Percentiles rank a stretch among this genome's conserved stretches.
phyloP scores from a whole-genome alignment of 768 basidiomycete genomes.

The Pleurotus eryngii region DNA sequence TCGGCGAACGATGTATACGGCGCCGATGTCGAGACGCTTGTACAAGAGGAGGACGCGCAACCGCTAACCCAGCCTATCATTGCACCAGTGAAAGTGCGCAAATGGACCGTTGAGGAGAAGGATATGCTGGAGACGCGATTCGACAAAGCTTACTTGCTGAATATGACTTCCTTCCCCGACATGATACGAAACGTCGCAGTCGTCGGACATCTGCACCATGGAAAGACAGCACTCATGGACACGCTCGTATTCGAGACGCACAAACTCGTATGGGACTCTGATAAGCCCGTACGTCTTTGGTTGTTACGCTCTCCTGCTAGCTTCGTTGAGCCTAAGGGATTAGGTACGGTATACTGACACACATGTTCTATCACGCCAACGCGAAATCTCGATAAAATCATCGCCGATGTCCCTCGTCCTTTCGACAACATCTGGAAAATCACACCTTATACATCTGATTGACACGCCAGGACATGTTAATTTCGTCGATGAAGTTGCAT shows the following conservation, averaged over 20 bases:
- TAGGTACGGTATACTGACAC: slow-evolving; percentile 96
- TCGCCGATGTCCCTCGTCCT: slow-evolving; percentile 94
- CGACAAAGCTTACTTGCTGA: slow-evolving; percentile 95
- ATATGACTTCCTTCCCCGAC: slow-evolving; percentile 86
- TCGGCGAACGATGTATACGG: slow-evolving; percentile 92
- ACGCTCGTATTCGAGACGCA: slow-evolving; percentile 98
- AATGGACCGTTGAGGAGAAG: slow-evolving; percentile 94
- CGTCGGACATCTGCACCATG: slow-evolving; percentile 96
- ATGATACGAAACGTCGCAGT: slow-evolving; percentile 96
- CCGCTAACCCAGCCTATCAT: slow-evolving; percentile 93
- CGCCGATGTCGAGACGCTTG: slow-evolving; percentile 89
- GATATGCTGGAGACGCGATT: slow-evolving; percentile 96
- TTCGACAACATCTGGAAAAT: slow-evolving; percentile 83
- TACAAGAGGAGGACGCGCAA: slow-evolving; percentile 98
- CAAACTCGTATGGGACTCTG: slow-evolving; percentile 90
- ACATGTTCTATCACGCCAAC: slow-evolving; percentile 82
- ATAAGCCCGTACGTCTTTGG: slow-evolving; percentile 64
- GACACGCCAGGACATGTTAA: slow-evolving; percentile 99
- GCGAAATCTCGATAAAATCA: slow-evolving; percentile 94
- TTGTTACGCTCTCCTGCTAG: not conserved
- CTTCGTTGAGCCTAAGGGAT: slow-evolving; percentile 9
- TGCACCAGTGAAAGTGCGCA: slow-evolving; percentile 90
- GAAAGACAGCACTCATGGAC: slow-evolving; percentile 95
- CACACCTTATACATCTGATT: slow-evolving; percentile 88
- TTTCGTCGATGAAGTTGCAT: slow-evolving; percentile 96